phyloP scores from a whole-genome alignment of 2,329 filamentous ascomycete genomes.

The Arthrobotrys megalospora region DNA sequence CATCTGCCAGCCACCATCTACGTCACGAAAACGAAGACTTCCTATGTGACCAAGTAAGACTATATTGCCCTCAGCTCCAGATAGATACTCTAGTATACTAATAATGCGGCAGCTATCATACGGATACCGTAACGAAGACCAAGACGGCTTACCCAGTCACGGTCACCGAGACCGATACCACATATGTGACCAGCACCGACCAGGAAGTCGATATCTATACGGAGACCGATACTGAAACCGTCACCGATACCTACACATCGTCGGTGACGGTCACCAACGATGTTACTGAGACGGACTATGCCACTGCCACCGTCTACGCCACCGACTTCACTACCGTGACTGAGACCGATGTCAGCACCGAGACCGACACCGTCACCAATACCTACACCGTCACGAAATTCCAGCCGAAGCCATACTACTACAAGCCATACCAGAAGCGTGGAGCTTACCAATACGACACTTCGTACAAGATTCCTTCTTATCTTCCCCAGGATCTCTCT shows the following conservation, averaged over 20 bases:
- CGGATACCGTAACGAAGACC: background rate
- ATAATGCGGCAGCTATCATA: background rate
- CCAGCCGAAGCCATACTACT: constrained; percentile 1
- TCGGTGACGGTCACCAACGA: background rate
- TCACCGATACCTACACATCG: background rate
- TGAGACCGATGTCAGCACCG: background rate
- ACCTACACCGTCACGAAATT: constrained; percentile 11
- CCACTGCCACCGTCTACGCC: background rate
- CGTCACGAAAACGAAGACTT: background rate
- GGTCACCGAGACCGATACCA: background rate
- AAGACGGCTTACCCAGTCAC: background rate
- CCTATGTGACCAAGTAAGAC: constrained; percentile 21
- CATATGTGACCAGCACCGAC: background rate
- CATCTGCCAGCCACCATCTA: constrained; percentile 6
- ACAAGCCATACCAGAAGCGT: constrained; percentile 10
- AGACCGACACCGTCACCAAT: background rate
- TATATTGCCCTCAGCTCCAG: background rate
- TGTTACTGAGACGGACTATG: background rate
- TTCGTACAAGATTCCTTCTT: constrained; percentile 26
- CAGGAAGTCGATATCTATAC: background rate
- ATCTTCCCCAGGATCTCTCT: constrained; percentile 25
- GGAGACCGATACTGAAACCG: background rate
- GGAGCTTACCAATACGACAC: too few species aligned
- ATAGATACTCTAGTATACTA: constrained; percentile 3
- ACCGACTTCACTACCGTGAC: background rate